Conservation (phyloP, 2,329 filamentous ascomycete genomes). For the Fusarium oligoseptatum region DNA sequence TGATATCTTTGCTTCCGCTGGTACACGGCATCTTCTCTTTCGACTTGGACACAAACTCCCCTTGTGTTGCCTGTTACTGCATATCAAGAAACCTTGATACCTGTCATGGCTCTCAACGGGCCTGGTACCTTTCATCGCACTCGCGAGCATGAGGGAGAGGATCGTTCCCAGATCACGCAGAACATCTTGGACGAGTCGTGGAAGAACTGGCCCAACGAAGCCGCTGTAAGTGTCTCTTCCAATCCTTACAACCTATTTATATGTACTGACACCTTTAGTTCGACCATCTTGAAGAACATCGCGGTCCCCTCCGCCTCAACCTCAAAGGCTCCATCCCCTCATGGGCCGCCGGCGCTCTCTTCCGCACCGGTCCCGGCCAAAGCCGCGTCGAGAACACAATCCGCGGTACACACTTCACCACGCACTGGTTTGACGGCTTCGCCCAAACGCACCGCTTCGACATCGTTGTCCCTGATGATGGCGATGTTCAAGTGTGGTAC, state of each 20-base stretch:
- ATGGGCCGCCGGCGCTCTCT: conserved; percentile 79
- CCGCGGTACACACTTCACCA: conserved; percentile 70
- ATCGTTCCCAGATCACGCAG: conserved; percentile 37
- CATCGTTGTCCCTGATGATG: conserved; percentile 62
- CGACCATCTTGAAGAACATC: conserved; percentile 74
- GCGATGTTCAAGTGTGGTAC: conserved; percentile 67
- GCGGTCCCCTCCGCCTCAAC: conserved; percentile 71
- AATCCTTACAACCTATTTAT: no score
- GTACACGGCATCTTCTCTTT: neutral
- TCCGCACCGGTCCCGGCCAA: conserved; percentile 79
- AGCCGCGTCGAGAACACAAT: conserved; percentile 70
- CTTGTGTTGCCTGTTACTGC: neutral
- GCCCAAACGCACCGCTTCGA: conserved; percentile 80
- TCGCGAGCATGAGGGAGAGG: conserved; percentile 44
- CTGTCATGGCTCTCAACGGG: conserved; percentile 46
- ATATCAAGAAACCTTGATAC: neutral
- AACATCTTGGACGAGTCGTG: conserved; percentile 52
- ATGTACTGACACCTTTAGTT: conserved; percentile 63
- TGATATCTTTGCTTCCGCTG: neutral
- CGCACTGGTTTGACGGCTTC: conserved; percentile 88
- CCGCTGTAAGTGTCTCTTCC: conserved; percentile 55
- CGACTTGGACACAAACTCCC: neutral
- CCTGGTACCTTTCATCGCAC: conserved; percentile 47
- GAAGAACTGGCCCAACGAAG: conserved; percentile 63
- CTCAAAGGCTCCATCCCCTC: conserved; percentile 76